These are phyloP conservation scores for Ricinus communis DNA, from an alignment of 345 rosid species.

Conservation along the genomic window DNA sequence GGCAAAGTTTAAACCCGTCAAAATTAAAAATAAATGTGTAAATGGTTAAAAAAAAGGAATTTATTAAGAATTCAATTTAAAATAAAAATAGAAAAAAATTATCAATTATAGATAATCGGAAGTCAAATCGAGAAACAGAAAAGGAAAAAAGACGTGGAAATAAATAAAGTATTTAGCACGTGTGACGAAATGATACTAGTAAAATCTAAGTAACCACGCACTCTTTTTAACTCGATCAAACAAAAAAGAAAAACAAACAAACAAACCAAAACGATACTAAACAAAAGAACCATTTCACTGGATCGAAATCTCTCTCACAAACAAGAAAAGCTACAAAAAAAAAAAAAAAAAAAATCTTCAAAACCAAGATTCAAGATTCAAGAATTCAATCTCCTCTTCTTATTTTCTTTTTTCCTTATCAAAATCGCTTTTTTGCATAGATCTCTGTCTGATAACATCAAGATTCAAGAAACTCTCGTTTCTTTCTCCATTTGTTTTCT, in stretches of 20 bases:
- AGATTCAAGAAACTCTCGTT: not conserved
- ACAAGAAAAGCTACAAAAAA: not conserved
- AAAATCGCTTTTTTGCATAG: not conserved
- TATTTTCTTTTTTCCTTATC: not conserved
- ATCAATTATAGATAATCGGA: no score
- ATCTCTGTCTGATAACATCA: not conserved
- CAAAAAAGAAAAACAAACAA: no score
- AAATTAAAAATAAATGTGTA: no score
- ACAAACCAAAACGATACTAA: not conserved
- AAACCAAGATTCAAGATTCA: conserved; percentile 5
- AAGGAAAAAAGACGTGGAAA: not conserved
- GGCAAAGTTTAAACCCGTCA: no score
- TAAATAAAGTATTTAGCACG: not conserved
- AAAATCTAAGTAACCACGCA: not conserved
- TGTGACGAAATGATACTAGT: not conserved
- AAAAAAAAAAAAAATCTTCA: not conserved
- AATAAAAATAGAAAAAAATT: no score
- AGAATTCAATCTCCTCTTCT: not conserved
- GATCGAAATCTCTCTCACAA: not conserved
- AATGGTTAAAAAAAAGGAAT: no score
- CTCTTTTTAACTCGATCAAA: not conserved
- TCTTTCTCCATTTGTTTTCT: not conserved
- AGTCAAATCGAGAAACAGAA: conserved; percentile 1
- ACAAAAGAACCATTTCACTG: not conserved
- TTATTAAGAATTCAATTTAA: no score